Evolutionary conservation across 306 rosid genomes (phyloP), one percentile per base, ranked within the genome.

Genomic region (Corylus heterophylla): DNA sequence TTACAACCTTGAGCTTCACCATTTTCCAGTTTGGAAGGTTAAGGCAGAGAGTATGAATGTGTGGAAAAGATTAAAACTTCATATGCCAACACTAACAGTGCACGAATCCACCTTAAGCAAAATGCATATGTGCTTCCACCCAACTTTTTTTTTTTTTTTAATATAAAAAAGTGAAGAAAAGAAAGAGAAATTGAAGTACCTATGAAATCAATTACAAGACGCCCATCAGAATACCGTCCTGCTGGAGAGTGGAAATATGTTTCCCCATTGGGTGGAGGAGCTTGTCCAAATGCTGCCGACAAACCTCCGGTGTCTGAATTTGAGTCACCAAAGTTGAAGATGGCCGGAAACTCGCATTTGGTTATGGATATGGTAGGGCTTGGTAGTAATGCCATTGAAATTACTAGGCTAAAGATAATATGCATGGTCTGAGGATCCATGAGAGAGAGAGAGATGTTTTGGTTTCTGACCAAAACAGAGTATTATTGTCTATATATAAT

Each of bases 161-260:
- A 31, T 31, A 31, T 31, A 3, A 10, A 2, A 56, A 42, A 11
- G 22, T 10, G 39, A 7, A 45, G 20, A 2, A 45, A 7, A 13
- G 1, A 52, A 61, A 31, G 42, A n/a, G 47, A 54, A 62, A 52
- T n/a, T 39, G 31, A 47, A 8, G 18, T 81, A 89, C 97, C 97
- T 13, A 92, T 54, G 71, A 90, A 88, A 77, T 90, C 92, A 74
- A 89, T 50, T 42, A 88, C 29, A 25, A 88, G 90, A 55, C 94
- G 89, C 11, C 92, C 92, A 76, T 92, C 97, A 54, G 84, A 92
- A 71, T 80, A 92, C n/a, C 97, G 87, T 7, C 97, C 90, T 1
- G 89, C 89, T 18, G 97, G 91, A 69, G 82, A 84, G 67, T 74
- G 88, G 62, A 92, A 92, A 82, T 47, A 88, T 56, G 94, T 83